A percentile compares a stretch with the other conserved stretches of the same genome.
phyloP scores from a whole-genome alignment of 2,329 filamentous ascomycete species.

The Cadophora luteo-olivacea region DNA sequence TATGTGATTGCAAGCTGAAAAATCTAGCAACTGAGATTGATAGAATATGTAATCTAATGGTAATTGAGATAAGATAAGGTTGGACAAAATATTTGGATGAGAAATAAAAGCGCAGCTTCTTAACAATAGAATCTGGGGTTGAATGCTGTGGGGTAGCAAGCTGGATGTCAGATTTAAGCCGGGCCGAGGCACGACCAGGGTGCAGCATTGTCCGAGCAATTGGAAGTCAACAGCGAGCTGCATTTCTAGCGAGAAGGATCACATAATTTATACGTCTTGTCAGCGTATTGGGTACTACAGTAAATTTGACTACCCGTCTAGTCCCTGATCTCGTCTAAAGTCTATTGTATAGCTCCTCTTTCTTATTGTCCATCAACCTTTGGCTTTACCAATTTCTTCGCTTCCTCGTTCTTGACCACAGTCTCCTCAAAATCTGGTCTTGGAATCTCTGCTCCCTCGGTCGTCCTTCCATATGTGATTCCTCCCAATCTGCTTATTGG shows the following conservation, averaged over 20 bases:
- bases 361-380: conserved; percentile 49
- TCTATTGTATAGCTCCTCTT: background rate
- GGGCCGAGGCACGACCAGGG: conserved; percentile 18
- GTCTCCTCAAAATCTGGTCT: conserved; percentile 58
- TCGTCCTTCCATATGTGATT: conserved; percentile 79
- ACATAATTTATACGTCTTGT: background rate
- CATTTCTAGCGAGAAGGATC: background rate
- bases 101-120: background rate
- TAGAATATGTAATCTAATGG: background rate
- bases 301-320: background rate
- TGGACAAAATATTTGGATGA: background rate
- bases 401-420: conserved; percentile 57
- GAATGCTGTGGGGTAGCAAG: conserved; percentile 5
- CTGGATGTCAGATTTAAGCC: conserved; percentile 7
- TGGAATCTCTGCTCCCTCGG: conserved; percentile 74
- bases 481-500: conserved; percentile 83
- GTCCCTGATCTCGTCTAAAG: background rate
- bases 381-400: conserved; percentile 61
- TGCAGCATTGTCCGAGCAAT: background rate
- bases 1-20: no score
- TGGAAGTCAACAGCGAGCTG: background rate
- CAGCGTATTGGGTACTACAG: background rate
- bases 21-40: background rate
- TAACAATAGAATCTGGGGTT: conserved; percentile 3
- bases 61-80: background rate